Percentiles rank a stretch among this genome's conserved stretches.
phyloP scores from a whole-genome alignment of 148 eudicot genomes.

The Limonium bicolor region DNA sequence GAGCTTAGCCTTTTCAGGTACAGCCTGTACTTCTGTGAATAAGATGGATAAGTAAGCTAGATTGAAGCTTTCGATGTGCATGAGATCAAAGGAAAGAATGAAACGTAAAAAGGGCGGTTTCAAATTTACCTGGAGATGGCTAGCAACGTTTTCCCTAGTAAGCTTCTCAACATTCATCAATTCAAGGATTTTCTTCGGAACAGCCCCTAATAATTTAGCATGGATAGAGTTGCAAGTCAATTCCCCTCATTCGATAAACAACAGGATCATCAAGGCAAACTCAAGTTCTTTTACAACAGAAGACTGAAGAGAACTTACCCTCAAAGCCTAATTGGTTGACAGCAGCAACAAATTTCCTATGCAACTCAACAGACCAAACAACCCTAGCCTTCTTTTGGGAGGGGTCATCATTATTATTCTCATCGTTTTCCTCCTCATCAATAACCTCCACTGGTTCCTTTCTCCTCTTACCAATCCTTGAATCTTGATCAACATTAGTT shows the following conservation, averaged over 20 bases:
- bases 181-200: slow-evolving; percentile 59
- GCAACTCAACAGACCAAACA: slow-evolving; percentile 62
- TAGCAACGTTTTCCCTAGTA: slow-evolving; percentile 62
- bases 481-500: slow-evolving; percentile 31
- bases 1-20: slow-evolving; percentile 39
- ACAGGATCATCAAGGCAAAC: background rate
- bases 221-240: background rate
- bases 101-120: background rate
- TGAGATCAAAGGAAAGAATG: background rate
- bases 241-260: background rate
- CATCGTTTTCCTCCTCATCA: slow-evolving; percentile 32
- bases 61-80: background rate
- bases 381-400: slow-evolving; percentile 58
- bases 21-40: slow-evolving; percentile 55
- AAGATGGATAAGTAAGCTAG: background rate
- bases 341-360: slow-evolving; percentile 68
- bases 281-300: background rate
- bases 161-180: slow-evolving; percentile 57
- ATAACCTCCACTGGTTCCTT: slow-evolving; percentile 39
- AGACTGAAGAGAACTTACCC: slow-evolving; percentile 21
- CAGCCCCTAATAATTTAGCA: slow-evolving; percentile 32
- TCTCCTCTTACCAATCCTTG: slow-evolving; percentile 24
- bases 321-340: slow-evolving; percentile 52
- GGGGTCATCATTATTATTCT: slow-evolving; percentile 39
- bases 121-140: slow-evolving; percentile 57